These are phyloP conservation scores for Rubia balearica DNA, from an alignment of 305 asterid species.

Conservation along the genomic window DNA sequence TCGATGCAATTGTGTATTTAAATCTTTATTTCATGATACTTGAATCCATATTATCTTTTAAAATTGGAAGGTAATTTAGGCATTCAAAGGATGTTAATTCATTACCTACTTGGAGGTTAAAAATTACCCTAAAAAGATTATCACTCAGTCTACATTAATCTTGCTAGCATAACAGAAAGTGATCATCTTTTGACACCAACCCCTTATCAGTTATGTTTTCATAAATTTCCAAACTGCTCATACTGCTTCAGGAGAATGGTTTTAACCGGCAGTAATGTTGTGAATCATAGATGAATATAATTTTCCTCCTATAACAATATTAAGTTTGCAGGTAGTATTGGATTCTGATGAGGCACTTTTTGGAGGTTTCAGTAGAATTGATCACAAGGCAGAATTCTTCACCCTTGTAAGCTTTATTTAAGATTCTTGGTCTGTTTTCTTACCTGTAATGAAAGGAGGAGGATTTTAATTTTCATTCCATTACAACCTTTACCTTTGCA, in stretches of 20 bases:
- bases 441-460: background rate
- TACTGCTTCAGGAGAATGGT: background rate
- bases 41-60: background rate
- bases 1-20: background rate
- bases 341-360: constrained; percentile 69
- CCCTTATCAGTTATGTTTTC: background rate
- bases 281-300: background rate
- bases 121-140: background rate
- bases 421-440: background rate
- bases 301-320: constrained; percentile 2
- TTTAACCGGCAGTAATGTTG: background rate
- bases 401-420: constrained; percentile 47
- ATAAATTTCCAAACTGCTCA: background rate
- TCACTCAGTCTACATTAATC: background rate
- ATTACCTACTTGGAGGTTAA: background rate
- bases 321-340: constrained; percentile 55
- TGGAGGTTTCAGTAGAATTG: constrained; percentile 81
- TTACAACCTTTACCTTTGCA: constrained; percentile 30
- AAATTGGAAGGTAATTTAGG: background rate
- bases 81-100: background rate
- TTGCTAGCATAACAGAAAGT: background rate
- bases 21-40: background rate
- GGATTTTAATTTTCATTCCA: background rate
- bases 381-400: constrained; percentile 62
- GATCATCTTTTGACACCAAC: background rate